A percentile compares a stretch with the other conserved stretches of the same genome.
phyloP scores from a whole-genome alignment of 345 rosid genomes.

The Diplotaxis tenuifolia region DNA sequence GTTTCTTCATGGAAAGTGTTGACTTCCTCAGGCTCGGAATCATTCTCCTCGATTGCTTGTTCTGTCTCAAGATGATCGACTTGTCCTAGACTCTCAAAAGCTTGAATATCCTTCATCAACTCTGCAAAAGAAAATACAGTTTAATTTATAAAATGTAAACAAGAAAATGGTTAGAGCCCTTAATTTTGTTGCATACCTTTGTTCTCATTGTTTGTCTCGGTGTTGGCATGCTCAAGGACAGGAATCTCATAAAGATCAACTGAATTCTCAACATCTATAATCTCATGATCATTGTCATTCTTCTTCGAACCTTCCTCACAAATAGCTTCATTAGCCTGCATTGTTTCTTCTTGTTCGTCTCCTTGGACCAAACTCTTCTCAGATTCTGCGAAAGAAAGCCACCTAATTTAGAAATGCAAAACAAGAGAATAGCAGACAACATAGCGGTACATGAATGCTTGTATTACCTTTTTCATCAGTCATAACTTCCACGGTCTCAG shows the following conservation, averaged over 20 bases:
- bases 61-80: neutral
- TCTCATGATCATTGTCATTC: conserved; percentile 20
- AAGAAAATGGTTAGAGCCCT: neutral
- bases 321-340: neutral
- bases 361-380: conserved; percentile 14
- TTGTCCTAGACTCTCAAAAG: neutral
- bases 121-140: neutral
- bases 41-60: neutral
- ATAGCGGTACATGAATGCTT: neutral
- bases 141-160: neutral
- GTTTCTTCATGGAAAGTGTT: no score
- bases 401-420: neutral
- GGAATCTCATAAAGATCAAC: conserved; percentile 4
- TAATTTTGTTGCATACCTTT: conserved; percentile 5
- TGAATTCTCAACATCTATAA: neutral
- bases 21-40: no score
- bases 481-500: neutral
- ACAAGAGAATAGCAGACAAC: neutral
- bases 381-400: conserved; percentile 6
- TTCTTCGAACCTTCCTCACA: conserved; percentile 4
- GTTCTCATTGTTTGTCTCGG: neutral
- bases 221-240: neutral
- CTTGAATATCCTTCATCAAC: neutral
- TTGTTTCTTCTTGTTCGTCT: conserved; percentile 7
- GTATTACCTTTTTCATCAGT: conserved; percentile 16